Base-by-base conservation (phyloP, 768 basidiomycete genomes). In the Lactarius psammicola region DNA sequence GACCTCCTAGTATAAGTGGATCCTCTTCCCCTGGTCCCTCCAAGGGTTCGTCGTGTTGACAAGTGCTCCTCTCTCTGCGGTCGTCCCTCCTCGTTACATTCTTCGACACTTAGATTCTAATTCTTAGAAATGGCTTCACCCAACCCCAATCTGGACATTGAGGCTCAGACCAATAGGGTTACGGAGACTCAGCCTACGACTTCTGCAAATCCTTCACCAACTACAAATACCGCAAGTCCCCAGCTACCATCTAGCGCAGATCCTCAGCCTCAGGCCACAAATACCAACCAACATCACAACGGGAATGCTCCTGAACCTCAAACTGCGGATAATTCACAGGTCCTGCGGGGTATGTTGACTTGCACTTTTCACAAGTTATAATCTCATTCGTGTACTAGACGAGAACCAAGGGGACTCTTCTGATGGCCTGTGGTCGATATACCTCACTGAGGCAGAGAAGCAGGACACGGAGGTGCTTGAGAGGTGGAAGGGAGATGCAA, bases 391-490 rank as follows among this genome's bases (percentile, higher is more conserved):
- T 31, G 20, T 30, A 31, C 18, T n/a, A 60, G 51, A 40, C 26
- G 54, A 60, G 30, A 57, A 66, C 36, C 36, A 58, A 6, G 61
- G 49, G 9, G 56, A 63, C 34, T 6, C 56, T 3, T 57, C 60
- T 23, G 55, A 55, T 18, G 57, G 51, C 18, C 36, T 63, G 17
- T 56, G 53, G 64, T 65, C 64, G 20, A 60, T 57, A 42, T 65
- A 65, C 28, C 54, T 66, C 30, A n/a, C 46, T 6, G 56, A 54
- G 42, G 55, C 65, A 2, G 61, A 66, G 36, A 54, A 64, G 26
- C 38, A 56, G 28, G 61, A 62, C 18, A 53, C 30, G 28, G 44
- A 53, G 40, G 8, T 64, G 4, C 44, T 61, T 7, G 66, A 51
- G 23, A 36, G 26, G 2, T 66, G 60, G 61, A 63, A 63, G 33